Percentiles rank a stretch among this genome's conserved stretches.
Conservation (phyloP, 768 basidiomycete genomes). For the Trichaptum fuscoviolaceum region DNA sequence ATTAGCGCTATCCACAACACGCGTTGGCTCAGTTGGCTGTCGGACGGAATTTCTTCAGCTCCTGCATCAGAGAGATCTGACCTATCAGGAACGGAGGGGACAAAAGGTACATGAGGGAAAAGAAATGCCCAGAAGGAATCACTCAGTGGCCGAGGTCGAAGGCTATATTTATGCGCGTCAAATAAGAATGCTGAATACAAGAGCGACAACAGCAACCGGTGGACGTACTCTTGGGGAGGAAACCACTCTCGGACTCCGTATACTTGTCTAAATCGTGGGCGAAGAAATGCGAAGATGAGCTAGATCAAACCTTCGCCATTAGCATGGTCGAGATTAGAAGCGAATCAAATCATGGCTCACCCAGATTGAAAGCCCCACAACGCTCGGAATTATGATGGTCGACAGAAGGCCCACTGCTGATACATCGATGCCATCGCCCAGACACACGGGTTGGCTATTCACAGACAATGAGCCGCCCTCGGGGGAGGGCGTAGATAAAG, state of each 20-base stretch:
- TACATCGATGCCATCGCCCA: conserved; percentile 61
- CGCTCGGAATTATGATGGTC: conserved; percentile 49
- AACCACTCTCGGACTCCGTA: conserved; percentile 78
- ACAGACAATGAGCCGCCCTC: conserved; percentile 4
- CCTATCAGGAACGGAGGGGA: conserved; percentile 45
- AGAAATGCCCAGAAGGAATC: conserved; percentile 62
- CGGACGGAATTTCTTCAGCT: conserved; percentile 61
- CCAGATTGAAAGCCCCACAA: conserved; percentile 63
- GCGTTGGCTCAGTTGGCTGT: conserved; percentile 70
- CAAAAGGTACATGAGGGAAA: conserved; percentile 61
- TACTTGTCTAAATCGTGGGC: conserved; percentile 66
- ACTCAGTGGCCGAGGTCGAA: conserved; percentile 59
- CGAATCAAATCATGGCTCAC: conserved; percentile 33
- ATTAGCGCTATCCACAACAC: conserved; percentile 61
- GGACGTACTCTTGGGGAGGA: conserved; percentile 57
- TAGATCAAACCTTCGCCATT: conserved; percentile 21
- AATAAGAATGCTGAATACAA: not conserved
- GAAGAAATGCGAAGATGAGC: conserved; percentile 61
- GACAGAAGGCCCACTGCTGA: conserved; percentile 57
- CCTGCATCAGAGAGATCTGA: conserved; percentile 47
- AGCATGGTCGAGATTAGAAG: conserved; percentile 1
- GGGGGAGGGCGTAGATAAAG: conserved; percentile 15
- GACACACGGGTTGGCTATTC: conserved; percentile 42
- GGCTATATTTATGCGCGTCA: conserved; percentile 28
- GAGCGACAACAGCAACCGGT: not conserved